Conservation (phyloP, 73 alveolate species). For the Paramecium biaurelia region DNA sequence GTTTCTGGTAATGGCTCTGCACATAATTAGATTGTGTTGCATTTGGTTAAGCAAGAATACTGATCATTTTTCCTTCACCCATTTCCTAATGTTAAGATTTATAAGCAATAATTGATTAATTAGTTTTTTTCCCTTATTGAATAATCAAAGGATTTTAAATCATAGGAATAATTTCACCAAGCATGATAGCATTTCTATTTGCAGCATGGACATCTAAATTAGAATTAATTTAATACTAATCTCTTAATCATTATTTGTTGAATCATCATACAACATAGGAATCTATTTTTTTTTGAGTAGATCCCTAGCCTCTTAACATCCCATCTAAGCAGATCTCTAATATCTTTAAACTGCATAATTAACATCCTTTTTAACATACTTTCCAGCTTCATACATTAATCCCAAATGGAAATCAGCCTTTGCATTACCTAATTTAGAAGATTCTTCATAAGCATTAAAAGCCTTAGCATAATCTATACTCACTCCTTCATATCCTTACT, state of each 20-base stretch:
- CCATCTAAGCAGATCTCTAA: slow-evolving; percentile 8
- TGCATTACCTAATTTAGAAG: background rate
- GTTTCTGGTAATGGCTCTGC: background rate
- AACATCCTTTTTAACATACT: slow-evolving; percentile 23
- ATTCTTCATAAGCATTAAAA: slow-evolving; percentile 37
- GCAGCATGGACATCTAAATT: background rate
- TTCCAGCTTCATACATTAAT: slow-evolving; percentile 43
- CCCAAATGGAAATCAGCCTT: slow-evolving; percentile 49
- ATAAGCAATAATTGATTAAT: background rate
- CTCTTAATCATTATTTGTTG: background rate
- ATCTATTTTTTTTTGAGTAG: background rate
- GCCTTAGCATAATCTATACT: slow-evolving; percentile 32
- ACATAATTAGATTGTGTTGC: background rate
- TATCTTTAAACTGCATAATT: slow-evolving; percentile 18
- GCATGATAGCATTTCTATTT: background rate
- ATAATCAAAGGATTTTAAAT: background rate
- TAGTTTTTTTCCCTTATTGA: background rate
- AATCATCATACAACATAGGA: slow-evolving; percentile 42
- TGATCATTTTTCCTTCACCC: slow-evolving; percentile 31
- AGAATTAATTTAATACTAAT: background rate
- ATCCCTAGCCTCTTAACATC: slow-evolving; percentile 51
- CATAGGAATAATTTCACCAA: background rate
- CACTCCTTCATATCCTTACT: slow-evolving; percentile 44
- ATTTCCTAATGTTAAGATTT: background rate
- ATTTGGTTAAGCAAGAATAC: background rate